A percentile compares a stretch with the other conserved stretches of the same genome.
Evolutionary conservation across 2,329 filamentous ascomycete species (phyloP).

Genomic region (Epichloe bromicola): DNA sequence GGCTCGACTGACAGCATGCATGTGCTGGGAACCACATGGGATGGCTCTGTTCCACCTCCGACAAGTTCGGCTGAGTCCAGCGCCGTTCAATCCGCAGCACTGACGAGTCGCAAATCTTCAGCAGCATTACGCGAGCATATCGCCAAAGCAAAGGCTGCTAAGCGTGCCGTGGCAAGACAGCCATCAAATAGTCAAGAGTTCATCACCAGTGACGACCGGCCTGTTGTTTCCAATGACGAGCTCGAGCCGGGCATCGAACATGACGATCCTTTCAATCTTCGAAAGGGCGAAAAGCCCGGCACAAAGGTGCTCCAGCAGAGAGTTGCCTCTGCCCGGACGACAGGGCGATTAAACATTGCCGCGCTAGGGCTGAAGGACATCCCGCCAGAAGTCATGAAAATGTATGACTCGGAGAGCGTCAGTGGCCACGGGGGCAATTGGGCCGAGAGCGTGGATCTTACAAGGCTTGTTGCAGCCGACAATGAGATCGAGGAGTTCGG

Average conservation of each 20-base stretch:
- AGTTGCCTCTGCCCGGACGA: constrained; percentile 57
- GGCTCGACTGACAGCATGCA: background rate
- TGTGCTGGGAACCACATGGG: constrained; percentile 13
- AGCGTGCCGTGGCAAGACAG: constrained; percentile 37
- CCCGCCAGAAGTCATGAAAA: constrained; percentile 69
- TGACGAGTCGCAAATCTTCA: constrained; percentile 52
- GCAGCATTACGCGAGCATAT: constrained; percentile 77
- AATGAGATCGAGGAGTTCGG: constrained; percentile 70
- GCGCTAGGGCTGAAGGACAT: constrained; percentile 70
- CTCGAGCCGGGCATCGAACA: constrained; percentile 39
- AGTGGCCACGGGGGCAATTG: constrained; percentile 55
- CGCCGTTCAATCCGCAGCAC: constrained; percentile 9
- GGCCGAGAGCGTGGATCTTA: constrained; percentile 85
- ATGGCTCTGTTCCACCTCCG: constrained; percentile 17
- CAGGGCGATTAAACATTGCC: constrained; percentile 78
- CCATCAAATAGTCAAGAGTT: constrained; percentile 10
- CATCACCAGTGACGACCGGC: constrained; percentile 12
- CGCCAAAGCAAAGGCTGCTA: constrained; percentile 79
- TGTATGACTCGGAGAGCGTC: constrained; percentile 71
- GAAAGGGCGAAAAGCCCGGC: constrained; percentile 40
- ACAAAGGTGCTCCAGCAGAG: constrained; percentile 61
- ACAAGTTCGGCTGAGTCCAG: constrained; percentile 8
- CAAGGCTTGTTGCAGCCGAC: constrained; percentile 72
- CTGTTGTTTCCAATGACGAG: constrained; percentile 31
- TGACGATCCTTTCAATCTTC: constrained; percentile 58